Evolutionary conservation across 179 eudicot genomes (phyloP), one percentile per base, ranked within the genome.

Genomic region (Carnegiea gigantea): DNA sequence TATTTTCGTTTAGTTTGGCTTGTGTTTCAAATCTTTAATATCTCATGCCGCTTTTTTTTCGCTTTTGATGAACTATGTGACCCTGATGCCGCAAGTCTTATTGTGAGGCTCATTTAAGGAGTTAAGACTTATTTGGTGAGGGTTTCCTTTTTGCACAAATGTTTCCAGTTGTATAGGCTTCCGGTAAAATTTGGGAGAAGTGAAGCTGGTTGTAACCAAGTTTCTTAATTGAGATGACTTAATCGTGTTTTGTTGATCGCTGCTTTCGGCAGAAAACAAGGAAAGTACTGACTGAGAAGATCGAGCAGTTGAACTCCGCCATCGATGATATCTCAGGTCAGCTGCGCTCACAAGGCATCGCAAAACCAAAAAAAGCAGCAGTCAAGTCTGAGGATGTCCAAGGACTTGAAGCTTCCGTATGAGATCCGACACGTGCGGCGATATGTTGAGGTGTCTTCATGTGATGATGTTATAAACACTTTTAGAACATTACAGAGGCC

Each of bases 221-320:
- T 60, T 60, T 21, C 67, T 20, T 60, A 8, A 26, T 4, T 43
- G 36, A 43, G 18, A 49, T 67, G 71, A 28, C 38, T 71, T 65
- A 80, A 68, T 38, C 51, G 21, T 26, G 1, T 53, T 51, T 17
- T 83, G 46, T 49, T 77, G 26, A 49, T 59, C 76, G 70, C 64
- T 84, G 73, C 38, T 26, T 48, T 70, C 80, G 49, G 83, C 95
- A 93, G 98, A 91, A 76, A 89, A 90, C 91, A 26, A 90, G 97
- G 46, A 82, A 89, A 83, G 86, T 85, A 38, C 88, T 93, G 79
- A 87, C 91, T 4, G 91, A 94, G 82, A 95, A 94, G 90, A 92
- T 96, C 67, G 94, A 89, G 78, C 96, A 94, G 86, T 85, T 94
- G 85, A 94, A 92, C 86, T 84, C 92, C 17, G 93, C 96, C 48